These are phyloP conservation scores for Talaromyces sp. DNA, from an alignment of 2,329 filamentous ascomycete species.

Conservation along the genomic window DNA sequence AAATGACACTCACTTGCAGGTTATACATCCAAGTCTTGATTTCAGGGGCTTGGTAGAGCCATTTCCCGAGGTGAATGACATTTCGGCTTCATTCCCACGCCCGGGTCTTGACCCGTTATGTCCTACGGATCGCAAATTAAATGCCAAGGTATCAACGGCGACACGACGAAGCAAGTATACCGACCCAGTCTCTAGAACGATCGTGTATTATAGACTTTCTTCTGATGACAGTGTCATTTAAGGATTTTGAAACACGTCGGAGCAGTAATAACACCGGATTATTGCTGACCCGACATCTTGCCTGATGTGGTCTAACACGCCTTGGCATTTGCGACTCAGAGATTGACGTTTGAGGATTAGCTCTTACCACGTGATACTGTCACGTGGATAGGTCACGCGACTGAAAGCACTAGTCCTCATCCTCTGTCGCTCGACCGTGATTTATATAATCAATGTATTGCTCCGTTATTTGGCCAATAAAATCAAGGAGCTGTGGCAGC, in stretches of 20 bases:
- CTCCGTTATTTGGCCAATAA: too few species aligned
- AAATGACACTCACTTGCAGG: constrained; percentile 30
- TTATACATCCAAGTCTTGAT: constrained; percentile 30
- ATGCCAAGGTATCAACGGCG: neutral
- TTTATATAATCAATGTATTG: too few species aligned
- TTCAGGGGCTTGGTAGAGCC: constrained; percentile 27
- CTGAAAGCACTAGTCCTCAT: too few species aligned
- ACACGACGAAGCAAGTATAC: neutral
- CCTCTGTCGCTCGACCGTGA: too few species aligned
- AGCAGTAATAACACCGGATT: neutral
- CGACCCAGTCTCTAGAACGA: neutral
- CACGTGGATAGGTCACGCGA: too few species aligned
- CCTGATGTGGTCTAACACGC: neutral
- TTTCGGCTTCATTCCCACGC: neutral
- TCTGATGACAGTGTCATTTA: neutral
- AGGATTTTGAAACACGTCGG: neutral
- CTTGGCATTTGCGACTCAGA: neutral
- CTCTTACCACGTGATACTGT: too few species aligned
- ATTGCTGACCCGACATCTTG: neutral
- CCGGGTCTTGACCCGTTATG: neutral
- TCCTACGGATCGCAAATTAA: neutral
- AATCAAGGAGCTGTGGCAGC: too few species aligned
- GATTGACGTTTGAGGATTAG: too few species aligned
- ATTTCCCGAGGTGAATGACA: neutral
- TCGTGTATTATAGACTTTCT: neutral